Evolutionary conservation across 768 basidiomycete species (phyloP), one percentile per base, ranked within the genome.

Genomic region (Phlebiopsis gigantea): DNA sequence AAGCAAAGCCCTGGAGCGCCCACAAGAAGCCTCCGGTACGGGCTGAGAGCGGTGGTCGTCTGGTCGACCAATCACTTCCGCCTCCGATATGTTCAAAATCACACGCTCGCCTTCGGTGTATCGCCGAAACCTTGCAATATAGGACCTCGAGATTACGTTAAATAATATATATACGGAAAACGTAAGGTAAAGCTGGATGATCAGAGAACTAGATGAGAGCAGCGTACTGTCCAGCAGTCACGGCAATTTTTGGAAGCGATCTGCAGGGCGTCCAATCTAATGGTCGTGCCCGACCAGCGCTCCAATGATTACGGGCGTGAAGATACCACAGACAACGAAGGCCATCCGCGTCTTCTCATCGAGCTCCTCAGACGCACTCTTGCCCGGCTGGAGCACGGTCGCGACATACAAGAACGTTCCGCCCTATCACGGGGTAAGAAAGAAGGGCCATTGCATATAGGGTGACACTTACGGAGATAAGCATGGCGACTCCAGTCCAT

Each of bases 331-430:
- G 1, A 84, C 65, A 46, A 91, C 77, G 45, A 90, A 69, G 19
- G 71, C 60, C 12, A 84, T 74, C 29, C 88, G 78, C 25, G 70
- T 58, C 30, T 65, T 65, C 48, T 78, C 76, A 12, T 73, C 69
- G 43, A 85, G 69, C 43, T 78, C 79, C 22, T 74, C 73, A 8
- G 74, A 57, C 4, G 66, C 30, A 25, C 62, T 57, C 59, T 61
- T 72, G 17, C 79, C 79, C 2, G 88, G 82, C 65, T 92, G 90
- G n/a, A 93, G 75, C 41, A 92, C 87, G 1, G 93, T 93, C 0
- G 94, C 93, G 8, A 98, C 95, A 66, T 96, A 97, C 39, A 98
- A 76, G 72, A 97, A 97, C 2, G 92, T 93, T 8, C 94, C 94
- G 45, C 91, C 94, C 91, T 94, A 54, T 43, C 30, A 55, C 30